A percentile compares a stretch with the other conserved stretches of the same genome.
Evolutionary conservation across 2,329 filamentous ascomycete genomes (phyloP).

Genomic region (Fusarium solani-melongenae): DNA sequence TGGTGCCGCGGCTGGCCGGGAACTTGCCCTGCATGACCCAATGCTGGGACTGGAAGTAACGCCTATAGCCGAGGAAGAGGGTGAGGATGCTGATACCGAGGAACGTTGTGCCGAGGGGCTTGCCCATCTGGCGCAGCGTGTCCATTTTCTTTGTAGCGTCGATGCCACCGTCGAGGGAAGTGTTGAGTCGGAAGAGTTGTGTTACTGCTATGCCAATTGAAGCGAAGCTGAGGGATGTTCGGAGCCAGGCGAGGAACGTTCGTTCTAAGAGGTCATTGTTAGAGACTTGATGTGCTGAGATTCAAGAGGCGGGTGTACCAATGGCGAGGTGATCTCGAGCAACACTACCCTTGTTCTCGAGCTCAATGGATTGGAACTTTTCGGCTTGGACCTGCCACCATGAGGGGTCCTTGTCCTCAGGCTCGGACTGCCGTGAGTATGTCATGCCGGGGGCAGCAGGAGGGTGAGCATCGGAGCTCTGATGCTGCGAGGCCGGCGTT

Average conservation of each 20-base stretch:
- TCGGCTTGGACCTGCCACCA: conserved; percentile 65
- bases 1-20: conserved; percentile 79
- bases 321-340: conserved; percentile 85
- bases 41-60: conserved; percentile 81
- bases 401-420: conserved; percentile 35
- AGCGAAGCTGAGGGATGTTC: conserved; percentile 84
- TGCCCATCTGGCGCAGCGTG: conserved; percentile 72
- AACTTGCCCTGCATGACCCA: conserved; percentile 86
- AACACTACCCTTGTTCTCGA: conserved; percentile 88
- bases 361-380: conserved; percentile 72
- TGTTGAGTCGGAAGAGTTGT: conserved; percentile 86
- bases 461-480: conserved; percentile 8
- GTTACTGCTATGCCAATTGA: conserved; percentile 86
- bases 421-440: conserved; percentile 31
- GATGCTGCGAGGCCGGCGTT: conserved; percentile 14
- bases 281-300: neutral
- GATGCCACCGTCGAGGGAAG: conserved; percentile 58
- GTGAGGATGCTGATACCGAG: conserved; percentile 80
- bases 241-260: conserved; percentile 87
- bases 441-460: conserved; percentile 16
- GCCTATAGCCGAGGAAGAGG: conserved; percentile 79
- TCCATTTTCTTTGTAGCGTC: conserved; percentile 49
- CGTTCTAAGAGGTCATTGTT: conserved; percentile 66
- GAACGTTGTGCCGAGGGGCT: conserved; percentile 81
- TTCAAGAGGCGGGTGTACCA: conserved; percentile 58